phyloP scores from a whole-genome alignment of 2,329 filamentous ascomycete species.

The Mariannaea sp. region DNA sequence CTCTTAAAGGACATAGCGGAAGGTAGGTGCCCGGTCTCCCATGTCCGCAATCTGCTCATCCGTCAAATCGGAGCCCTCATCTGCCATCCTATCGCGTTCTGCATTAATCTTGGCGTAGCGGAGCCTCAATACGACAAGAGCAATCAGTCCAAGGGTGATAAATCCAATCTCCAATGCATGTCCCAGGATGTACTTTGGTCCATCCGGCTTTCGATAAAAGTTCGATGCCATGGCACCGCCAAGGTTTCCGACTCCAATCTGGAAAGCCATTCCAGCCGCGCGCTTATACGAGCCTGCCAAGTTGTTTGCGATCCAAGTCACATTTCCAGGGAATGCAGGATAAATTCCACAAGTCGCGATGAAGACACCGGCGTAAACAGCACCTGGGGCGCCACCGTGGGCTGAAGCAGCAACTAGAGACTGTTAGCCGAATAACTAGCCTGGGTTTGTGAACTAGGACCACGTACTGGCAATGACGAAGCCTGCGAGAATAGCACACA shows the following conservation, averaged over 20 bases:
- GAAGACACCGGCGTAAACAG: conserved; percentile 80
- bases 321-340: conserved; percentile 76
- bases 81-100: no score
- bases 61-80: no score
- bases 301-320: conserved; percentile 82
- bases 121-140: conserved; percentile 48
- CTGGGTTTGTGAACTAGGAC: no score
- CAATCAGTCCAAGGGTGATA: conserved; percentile 47
- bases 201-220: conserved; percentile 10
- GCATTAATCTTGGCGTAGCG: no score
- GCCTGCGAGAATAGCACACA: conserved; percentile 59
- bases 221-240: conserved; percentile 13
- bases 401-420: no score
- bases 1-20: no score
- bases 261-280: conserved; percentile 66
- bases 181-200: conserved; percentile 2
- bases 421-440: no score
- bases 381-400: conserved; percentile 53
- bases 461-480: conserved; percentile 59
- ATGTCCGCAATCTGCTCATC: no score
- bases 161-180: conserved; percentile 6
- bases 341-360: conserved; percentile 79
- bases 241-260: conserved; percentile 48
- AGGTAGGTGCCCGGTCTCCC: no score
- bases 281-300: conserved; percentile 70